These are phyloP conservation scores for Byssothecium circinans DNA, from an alignment of 2,329 filamentous ascomycete genomes.

Conservation along the genomic window DNA sequence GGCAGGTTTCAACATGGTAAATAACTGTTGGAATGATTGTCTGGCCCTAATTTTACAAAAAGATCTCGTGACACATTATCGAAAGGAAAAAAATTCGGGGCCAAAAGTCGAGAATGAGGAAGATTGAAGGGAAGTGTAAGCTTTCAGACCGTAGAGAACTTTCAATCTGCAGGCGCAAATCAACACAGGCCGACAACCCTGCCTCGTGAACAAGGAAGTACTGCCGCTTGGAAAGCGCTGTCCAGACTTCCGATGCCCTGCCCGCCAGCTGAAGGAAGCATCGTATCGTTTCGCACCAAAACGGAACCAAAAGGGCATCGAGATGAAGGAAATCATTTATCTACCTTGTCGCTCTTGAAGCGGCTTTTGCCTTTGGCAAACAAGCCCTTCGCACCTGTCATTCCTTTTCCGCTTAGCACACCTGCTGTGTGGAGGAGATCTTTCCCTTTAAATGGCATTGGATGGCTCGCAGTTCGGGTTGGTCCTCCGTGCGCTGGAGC, in stretches of 20 bases:
- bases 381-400: conserved; percentile 84
- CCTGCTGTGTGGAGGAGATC: conserved; percentile 84
- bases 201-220: not conserved
- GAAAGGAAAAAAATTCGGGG: conserved; percentile 20
- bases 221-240: conserved; percentile 1
- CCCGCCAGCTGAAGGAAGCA: conserved; percentile 10
- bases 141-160: conserved; percentile 18
- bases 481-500: conserved; percentile 19
- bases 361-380: conserved; percentile 90
- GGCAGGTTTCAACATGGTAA: conserved; percentile 28
- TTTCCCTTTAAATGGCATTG: conserved; percentile 80
- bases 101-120: conserved; percentile 20
- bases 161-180: conserved; percentile 13
- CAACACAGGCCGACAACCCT: conserved; percentile 9
- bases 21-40: conserved; percentile 23
- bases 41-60: conserved; percentile 25
- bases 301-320: conserved; percentile 13
- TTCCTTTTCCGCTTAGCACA: conserved; percentile 66
- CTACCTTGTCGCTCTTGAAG: conserved; percentile 82
- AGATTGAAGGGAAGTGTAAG: conserved; percentile 13
- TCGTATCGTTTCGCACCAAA: conserved; percentile 14
- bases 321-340: conserved; percentile 63
- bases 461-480: conserved; percentile 26
- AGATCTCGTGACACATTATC: conserved; percentile 10
- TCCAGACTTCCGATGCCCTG: conserved; percentile 19